A percentile compares a stretch with the other conserved stretches of the same genome.
These are phyloP conservation scores for Podospora tetraspora DNA, from an alignment of 495 filamentous ascomycete genomes.

Conservation along the genomic window DNA sequence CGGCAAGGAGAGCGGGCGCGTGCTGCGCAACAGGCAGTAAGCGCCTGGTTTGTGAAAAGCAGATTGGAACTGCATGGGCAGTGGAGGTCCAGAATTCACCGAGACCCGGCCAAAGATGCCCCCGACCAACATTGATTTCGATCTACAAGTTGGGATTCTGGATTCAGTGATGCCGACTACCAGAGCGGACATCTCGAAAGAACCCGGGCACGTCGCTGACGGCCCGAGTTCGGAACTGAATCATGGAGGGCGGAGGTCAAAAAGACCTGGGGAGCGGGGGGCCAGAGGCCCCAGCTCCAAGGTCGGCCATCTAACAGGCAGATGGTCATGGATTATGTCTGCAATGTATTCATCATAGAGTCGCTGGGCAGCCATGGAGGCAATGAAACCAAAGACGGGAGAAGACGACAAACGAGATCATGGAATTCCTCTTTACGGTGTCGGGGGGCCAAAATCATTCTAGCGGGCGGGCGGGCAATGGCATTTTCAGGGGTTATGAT, in stretches of 20 bases:
- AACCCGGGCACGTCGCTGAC: background rate
- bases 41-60: background rate
- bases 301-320: background rate
- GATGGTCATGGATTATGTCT: background rate
- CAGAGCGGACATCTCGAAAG: background rate
- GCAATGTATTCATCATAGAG: background rate
- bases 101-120: background rate
- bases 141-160: background rate
- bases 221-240: background rate
- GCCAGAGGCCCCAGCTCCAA: background rate
- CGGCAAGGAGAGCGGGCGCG: constrained; percentile 19
- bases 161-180: background rate
- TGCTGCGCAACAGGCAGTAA: constrained; percentile 21
- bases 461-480: background rate
- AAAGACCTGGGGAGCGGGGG: constrained; percentile 1
- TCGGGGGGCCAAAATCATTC: background rate
- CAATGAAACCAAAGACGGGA: background rate
- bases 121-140: background rate
- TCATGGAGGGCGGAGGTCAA: background rate
- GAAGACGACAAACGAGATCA: background rate
- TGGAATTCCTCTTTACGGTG: background rate
- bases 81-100: background rate
- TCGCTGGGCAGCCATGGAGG: background rate
- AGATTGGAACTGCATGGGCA: background rate
- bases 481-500: background rate